Evolutionary conservation across 1,139 yeast genomes (phyloP), one percentile per base, ranked within the genome.

Genomic region (Lodderomyces elongisporus): DNA sequence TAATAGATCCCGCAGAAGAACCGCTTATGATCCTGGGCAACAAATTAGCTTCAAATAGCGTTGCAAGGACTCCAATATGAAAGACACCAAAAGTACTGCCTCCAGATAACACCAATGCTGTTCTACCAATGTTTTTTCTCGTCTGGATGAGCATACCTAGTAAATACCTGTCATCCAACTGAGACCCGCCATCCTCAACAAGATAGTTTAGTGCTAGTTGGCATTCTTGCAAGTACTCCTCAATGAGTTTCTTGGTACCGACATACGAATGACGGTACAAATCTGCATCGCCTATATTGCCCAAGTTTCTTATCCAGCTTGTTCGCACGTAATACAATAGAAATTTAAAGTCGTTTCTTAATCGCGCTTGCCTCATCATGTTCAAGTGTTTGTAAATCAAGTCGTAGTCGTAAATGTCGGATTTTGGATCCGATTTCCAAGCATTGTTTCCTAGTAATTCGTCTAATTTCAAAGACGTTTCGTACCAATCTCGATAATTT

Each of bases 61-160:
- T 84, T 5, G 88, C 77, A 35, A 89, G 64, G 0, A 91, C 96
- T 0, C 99, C 99, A 36, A 88, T 83, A 46, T 91, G 98, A 44
- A 89, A 78, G 33, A 89, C 64, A 0, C 97, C 98, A 62, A 91
- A 84, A 3, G 95, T 84, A 10, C 95, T 89, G 1, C 99, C 99
- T 1, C 99, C 99, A 31, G 95, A 82, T 33, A 91, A 69, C 20
- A 93, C 87, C 31, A 91, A 63, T 0, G 97, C 98, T 0, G 97
- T 89, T 36, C 96, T 67, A 1, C 99, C 99, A 38, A 85, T 85
- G 45, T 89, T 85, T 53, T 85, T 84, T 41, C 96, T 67, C 0
- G 97, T 87, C 52, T 89, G 96, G 24, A 85, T 75, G 30, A 91
- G 64, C 71, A 85, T 82, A 2, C 87, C 85, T 41, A 89, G 61